Base-by-base conservation (phyloP, 1,284 basidiomycete species). In the Clitocybe nebularis region DNA sequence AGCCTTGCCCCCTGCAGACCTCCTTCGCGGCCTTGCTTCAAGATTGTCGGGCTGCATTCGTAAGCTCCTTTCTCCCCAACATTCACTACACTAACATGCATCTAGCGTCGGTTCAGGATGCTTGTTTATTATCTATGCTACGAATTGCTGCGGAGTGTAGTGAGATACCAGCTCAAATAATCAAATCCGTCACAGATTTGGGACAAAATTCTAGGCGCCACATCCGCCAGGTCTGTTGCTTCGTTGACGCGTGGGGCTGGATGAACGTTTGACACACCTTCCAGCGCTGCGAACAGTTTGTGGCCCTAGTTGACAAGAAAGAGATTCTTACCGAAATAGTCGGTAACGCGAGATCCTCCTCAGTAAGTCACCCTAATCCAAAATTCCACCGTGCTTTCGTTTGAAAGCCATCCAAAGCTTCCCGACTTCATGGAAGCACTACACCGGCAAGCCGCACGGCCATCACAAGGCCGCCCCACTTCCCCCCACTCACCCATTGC, bases 281-380 rank as follows among this genome's bases (percentile, higher is more conserved):
- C 19, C 49, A 89, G 84, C 75, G 85, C 39, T 86, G 81, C 52
- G 68, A 75, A 24, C 79, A 85, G 55, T 86, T 88, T 56, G 51
- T 75, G 24, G 65, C 59, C 10, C 60, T 82, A 22, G 67, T 65
- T 3, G 53, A 58, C n/a, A 62, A 77, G 38, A 70, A 67, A 45
- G 58, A 62, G 17, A 50, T 62, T 4, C 66, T 86, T 14, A 48
- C 57, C 17, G 59, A 67, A 4, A 69, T 83, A 33, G 53, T 82
- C 20, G 60, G 64, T 5, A 62, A 57, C 14, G 68, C 75, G 21
- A 54, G 59, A 24, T 76, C 79, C 3, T 65, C 74, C 39, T 73
- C 80, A 30, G 81, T 81, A 53, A 50, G 74, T 47, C 9, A 21
- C 30, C 21, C 36, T 36, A 4, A 43, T 24, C 20, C 39, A 19